Conservation (phyloP, 129 eudicot species). For the Helichrysum umbraculigerum region DNA sequence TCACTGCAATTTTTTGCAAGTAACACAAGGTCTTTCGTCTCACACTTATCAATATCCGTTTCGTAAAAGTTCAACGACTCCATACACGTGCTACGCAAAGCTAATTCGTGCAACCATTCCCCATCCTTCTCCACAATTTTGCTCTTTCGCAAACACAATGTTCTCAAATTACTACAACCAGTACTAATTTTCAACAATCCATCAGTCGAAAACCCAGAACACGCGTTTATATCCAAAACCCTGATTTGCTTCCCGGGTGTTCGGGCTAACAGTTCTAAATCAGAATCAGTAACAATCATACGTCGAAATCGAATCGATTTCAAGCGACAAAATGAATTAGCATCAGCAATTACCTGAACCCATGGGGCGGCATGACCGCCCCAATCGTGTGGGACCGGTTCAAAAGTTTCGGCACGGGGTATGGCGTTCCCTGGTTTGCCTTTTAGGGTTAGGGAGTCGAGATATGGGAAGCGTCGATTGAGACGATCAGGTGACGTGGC, state of each 20-base stretch:
- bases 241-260: slow-evolving; percentile 24
- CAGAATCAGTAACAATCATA: slow-evolving; percentile 40
- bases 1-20: slow-evolving; percentile 54
- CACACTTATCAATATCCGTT: slow-evolving; percentile 53
- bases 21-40: slow-evolving; percentile 52
- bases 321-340: slow-evolving; percentile 15
- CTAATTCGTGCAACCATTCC: slow-evolving; percentile 72
- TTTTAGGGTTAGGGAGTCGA: slow-evolving; percentile 34
- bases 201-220: slow-evolving; percentile 37
- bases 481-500: too few relatives aligned
- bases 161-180: slow-evolving; percentile 42
- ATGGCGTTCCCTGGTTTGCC: slow-evolving; percentile 26
- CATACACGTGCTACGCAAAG: slow-evolving; percentile 52
- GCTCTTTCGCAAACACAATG: slow-evolving; percentile 62
- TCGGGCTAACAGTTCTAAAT: slow-evolving; percentile 25
- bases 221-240: slow-evolving; percentile 38
- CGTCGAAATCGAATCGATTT: slow-evolving; percentile 33
- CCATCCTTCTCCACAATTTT: slow-evolving; percentile 53
- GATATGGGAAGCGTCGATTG: background rate
- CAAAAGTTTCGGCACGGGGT: too few relatives aligned
- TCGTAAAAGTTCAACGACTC: slow-evolving; percentile 63
- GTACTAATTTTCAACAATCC: slow-evolving; percentile 28
- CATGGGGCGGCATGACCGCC: slow-evolving; percentile 36
- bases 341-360: slow-evolving; percentile 17
- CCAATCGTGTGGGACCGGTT: slow-evolving; percentile 38